phyloP scores from a whole-genome alignment of 164 flowering plant genomes.

The Kalanchoe fedtschenkoi region DNA sequence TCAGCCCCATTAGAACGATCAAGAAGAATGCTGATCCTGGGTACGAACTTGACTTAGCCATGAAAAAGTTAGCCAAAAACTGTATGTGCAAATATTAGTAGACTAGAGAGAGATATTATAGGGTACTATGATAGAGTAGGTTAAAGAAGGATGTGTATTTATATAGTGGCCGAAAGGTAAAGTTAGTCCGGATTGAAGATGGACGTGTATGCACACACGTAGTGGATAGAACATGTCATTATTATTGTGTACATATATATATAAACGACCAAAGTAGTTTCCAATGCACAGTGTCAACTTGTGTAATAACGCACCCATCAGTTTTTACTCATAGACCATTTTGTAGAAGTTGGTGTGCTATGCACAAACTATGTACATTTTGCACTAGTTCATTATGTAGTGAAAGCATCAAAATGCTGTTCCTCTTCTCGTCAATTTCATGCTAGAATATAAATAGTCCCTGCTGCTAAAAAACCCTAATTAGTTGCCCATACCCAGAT shows the following conservation, averaged over 20 bases:
- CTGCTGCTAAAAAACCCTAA: too few relatives aligned
- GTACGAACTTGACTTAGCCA: not conserved
- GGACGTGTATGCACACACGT: too few relatives aligned
- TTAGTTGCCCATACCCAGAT: too few relatives aligned
- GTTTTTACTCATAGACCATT: too few relatives aligned
- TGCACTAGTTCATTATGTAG: too few relatives aligned
- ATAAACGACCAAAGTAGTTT: not conserved
- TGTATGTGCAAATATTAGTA: not conserved
- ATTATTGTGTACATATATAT: not conserved
- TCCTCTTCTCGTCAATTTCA: too few relatives aligned
- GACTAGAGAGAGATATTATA: not conserved
- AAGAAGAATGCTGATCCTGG: not conserved
- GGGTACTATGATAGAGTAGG: not conserved
- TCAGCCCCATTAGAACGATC: not conserved
- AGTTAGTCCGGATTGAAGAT: not conserved
- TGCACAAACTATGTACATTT: too few relatives aligned
- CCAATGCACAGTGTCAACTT: not conserved
- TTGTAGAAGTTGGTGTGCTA: too few relatives aligned
- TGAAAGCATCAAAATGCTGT: too few relatives aligned
- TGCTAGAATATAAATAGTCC: too few relatives aligned
- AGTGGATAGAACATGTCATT: slow-evolving; percentile 2
- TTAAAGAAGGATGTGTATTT: not conserved
- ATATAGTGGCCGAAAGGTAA: not conserved
- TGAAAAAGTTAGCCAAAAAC: not conserved
- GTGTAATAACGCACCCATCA: too few relatives aligned